Evolutionary conservation across 306 rosid genomes (phyloP), one percentile per base, ranked within the genome.

Genomic region (Medicago lupulina): DNA sequence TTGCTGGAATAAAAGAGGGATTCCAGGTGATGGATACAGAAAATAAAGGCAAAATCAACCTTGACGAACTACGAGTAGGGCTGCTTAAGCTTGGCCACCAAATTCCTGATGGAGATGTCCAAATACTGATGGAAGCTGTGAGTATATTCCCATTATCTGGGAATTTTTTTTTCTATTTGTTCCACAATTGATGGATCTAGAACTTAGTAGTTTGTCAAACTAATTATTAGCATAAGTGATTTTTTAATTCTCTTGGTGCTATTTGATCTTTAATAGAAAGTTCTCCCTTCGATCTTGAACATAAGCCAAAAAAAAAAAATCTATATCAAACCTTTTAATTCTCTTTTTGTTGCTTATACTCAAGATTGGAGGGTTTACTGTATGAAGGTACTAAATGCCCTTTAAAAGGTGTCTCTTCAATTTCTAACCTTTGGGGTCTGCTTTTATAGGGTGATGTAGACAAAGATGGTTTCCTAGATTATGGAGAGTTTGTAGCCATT

Each of bases 1-100:
- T 80, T 79, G 98, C 97, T 46, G 94, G 93, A 36, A 91, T 94
- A 79, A 85, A 89, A 79, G 94, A 91, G 82, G 97, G 94, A 69
- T 94, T 94, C 67, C 23, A 83, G 55, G 7, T 82, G 62, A 88
- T 94, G 98, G 98, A 94, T 85, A 90, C 82, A 47, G 60, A 58
- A 70, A 87, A 87, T 61, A 87, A 65, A 34, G 98, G 98, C 6
- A 94, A 87, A 80, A 80, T 94, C 66, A 82, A 81, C 86, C 43
- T 83, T 67, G 97, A 94, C 13, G 97, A 94, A 83, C 87, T 94
- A 74, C 86, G 85, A 70, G 76, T 77, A 14, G 98, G 98, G 40
- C 81, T 91, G 88, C 86, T 59, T 13, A 91, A 91, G 51, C 89
- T 94, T 67, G 98, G 98, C 77, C 97, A 94, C 86, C 96, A 91